Percentiles rank a stretch among this genome's conserved stretches.
Evolutionary conservation across 1,139 yeast genomes (phyloP).

Genomic region (Yarrowia galli): DNA sequence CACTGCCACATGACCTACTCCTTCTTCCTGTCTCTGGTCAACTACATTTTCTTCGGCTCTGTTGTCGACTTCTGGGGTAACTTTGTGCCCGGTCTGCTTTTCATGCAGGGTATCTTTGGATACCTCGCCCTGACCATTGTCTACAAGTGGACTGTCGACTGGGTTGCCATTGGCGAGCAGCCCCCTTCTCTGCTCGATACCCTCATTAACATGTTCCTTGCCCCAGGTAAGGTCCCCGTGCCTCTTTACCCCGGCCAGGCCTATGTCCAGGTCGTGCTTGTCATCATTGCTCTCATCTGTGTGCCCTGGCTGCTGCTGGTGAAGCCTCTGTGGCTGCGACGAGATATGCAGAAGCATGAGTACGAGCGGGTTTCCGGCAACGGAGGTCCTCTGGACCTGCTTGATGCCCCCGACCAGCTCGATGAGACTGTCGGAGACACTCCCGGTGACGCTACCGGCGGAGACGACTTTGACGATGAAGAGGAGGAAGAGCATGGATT

Average conservation of each 20-base stretch:
- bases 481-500: constrained; percentile 59
- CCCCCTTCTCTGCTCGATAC: constrained; percentile 95
- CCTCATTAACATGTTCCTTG: constrained; percentile 93
- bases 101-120: constrained; percentile 96
- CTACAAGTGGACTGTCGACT: constrained; percentile 94
- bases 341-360: constrained; percentile 51
- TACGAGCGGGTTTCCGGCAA: constrained; percentile 41
- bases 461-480: constrained; percentile 46
- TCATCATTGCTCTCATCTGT: constrained; percentile 80
- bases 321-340: constrained; percentile 78
- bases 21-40: constrained; percentile 81
- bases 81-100: constrained; percentile 89
- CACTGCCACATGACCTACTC: constrained; percentile 94
- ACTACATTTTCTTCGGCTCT: constrained; percentile 75
- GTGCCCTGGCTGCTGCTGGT: constrained; percentile 91
- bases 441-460: constrained; percentile 42
- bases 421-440: constrained; percentile 41
- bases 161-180: constrained; percentile 74
- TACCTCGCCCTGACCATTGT: constrained; percentile 83
- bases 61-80: constrained; percentile 88
- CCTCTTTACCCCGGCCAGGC: constrained; percentile 86
- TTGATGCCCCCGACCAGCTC: constrained; percentile 33
- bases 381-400: constrained; percentile 38
- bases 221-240: constrained; percentile 90
- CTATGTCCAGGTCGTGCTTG: constrained; percentile 73